phyloP scores from a whole-genome alignment of 2,329 filamentous ascomycete genomes.

The Arthrobotrys megalospora region DNA sequence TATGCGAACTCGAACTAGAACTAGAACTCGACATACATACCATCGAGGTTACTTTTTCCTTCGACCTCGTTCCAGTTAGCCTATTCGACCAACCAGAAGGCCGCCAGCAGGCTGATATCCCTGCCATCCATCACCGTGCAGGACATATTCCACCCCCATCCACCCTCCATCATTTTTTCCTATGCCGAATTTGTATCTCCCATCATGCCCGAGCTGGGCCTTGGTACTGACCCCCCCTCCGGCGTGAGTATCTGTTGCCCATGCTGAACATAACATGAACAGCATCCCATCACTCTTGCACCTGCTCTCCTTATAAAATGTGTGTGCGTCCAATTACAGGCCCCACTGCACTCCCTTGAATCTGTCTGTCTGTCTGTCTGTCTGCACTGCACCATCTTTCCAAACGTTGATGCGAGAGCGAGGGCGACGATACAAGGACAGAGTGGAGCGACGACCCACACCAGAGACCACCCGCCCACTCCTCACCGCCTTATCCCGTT shows the following conservation, averaged over 20 bases:
- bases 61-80: constrained; percentile 58
- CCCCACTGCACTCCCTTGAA: constrained; percentile 38
- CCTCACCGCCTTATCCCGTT: constrained; percentile 60
- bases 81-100: constrained; percentile 59
- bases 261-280: constrained; percentile 20
- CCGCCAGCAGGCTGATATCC: constrained; percentile 50
- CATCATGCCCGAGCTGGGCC: constrained; percentile 45
- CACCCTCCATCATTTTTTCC: constrained; percentile 59
- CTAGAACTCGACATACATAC: constrained; percentile 45
- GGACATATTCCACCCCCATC: constrained; percentile 58
- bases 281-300: constrained; percentile 35
- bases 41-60: constrained; percentile 59
- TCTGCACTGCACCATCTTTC: constrained; percentile 59
- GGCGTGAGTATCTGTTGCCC: constrained; percentile 40
- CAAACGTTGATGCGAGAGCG: constrained; percentile 35
- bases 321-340: constrained; percentile 51
- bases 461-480: constrained; percentile 40
- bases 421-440: constrained; percentile 60
- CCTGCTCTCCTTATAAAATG: constrained; percentile 32
- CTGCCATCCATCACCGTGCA: constrained; percentile 58
- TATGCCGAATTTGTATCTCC: constrained; percentile 59
- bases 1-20: constrained; percentile 44
- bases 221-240: constrained; percentile 30
- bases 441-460: constrained; percentile 58
- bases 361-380: constrained; percentile 62